Evolutionary conservation across 2,329 filamentous ascomycete genomes (phyloP).

Genomic region (Nannizziopsis arthrosporioides): DNA sequence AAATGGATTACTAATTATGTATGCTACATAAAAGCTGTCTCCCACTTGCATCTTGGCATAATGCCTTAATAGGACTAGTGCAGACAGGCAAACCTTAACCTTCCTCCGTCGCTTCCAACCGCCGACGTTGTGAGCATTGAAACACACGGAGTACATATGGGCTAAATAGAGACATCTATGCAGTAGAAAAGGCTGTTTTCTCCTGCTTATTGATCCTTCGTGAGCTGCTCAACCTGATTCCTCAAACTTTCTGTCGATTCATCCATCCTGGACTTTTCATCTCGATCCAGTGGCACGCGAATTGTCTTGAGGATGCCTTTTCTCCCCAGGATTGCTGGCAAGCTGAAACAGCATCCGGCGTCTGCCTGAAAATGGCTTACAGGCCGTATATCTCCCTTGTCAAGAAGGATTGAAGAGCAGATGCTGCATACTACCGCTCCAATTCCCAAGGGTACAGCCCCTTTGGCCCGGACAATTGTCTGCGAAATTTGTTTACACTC

Average conservation of each 20-base stretch:
- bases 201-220: no score
- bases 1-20: no score
- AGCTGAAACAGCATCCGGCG: conserved; percentile 1
- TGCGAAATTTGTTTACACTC: background rate
- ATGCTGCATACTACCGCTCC: background rate
- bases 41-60: no score
- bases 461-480: background rate
- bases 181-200: no score
- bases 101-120: no score
- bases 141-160: no score
- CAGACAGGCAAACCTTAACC: no score
- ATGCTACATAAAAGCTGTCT: no score
- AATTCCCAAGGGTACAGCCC: background rate
- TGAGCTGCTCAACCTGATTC: background rate
- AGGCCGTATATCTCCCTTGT: background rate
- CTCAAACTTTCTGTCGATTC: background rate
- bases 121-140: no score
- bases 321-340: conserved; percentile 2
- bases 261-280: background rate
- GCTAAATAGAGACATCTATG: no score
- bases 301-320: background rate
- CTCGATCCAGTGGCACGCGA: background rate
- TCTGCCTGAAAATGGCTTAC: conserved; percentile 2
- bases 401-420: conserved; percentile 1
- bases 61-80: no score